Conservation (phyloP, 768 basidiomycete species). For the Suillus cothurnatus region DNA sequence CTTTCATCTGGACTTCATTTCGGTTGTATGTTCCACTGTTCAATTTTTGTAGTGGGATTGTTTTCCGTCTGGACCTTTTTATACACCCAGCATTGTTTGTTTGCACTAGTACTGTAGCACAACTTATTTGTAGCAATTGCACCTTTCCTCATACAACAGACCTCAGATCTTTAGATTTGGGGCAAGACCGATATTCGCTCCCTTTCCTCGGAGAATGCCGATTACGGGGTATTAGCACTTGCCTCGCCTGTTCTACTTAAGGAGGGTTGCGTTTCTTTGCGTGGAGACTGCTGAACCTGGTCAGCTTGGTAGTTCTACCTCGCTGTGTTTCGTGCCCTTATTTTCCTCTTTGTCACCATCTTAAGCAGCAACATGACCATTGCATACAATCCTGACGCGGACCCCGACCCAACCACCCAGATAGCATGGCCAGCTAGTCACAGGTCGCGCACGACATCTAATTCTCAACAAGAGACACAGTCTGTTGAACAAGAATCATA, state of each 20-base stretch:
- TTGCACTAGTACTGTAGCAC: conserved; percentile 20
- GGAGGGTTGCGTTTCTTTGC: conserved; percentile 2
- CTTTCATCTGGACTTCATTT: conserved; percentile 14
- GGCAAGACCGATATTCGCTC: neutral
- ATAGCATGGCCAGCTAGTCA: conserved; percentile 67
- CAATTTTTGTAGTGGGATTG: conserved; percentile 29
- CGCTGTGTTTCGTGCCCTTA: conserved; percentile 11
- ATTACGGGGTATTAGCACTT: conserved; percentile 6
- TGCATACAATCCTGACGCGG: conserved; percentile 50
- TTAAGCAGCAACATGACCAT: conserved; percentile 53
- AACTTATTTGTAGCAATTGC: conserved; percentile 7
- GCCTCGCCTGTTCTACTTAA: conserved; percentile 17
- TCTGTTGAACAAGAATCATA: conserved; percentile 27
- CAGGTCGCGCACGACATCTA: conserved; percentile 32
- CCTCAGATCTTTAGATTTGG: neutral
- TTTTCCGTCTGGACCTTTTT: conserved; percentile 21
- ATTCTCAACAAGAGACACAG: conserved; percentile 26
- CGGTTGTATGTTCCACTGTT: conserved; percentile 12
- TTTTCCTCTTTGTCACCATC: neutral
- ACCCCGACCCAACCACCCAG: conserved; percentile 80
- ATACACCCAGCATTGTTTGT: conserved; percentile 17
- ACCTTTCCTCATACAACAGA: neutral
- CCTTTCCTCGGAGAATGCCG: conserved; percentile 29
- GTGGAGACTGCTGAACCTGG: neutral
- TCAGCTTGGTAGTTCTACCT: conserved; percentile 1